Percentiles rank a stretch among this genome's conserved stretches.
Conservation (phyloP, 208 protist genomes). For the Herpetomonas tarakana region DNA sequence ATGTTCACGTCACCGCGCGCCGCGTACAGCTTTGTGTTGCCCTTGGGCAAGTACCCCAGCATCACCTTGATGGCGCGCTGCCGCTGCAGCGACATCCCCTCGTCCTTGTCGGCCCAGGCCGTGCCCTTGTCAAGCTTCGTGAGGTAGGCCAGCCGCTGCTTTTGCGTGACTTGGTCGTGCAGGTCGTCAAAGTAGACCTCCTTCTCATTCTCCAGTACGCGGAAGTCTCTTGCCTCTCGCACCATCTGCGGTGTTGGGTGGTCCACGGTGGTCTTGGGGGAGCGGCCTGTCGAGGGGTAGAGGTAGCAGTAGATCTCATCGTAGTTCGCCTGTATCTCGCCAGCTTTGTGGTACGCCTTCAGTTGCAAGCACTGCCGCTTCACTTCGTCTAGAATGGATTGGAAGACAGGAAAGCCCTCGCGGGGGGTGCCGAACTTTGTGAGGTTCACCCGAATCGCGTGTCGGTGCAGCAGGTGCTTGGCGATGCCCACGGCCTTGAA, state of each 20-base stretch:
- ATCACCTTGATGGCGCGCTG: conserved; percentile 87
- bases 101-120: conserved; percentile 86
- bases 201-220: conserved; percentile 69
- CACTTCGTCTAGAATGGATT: conserved; percentile 78
- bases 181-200: conserved; percentile 86
- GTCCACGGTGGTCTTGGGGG: conserved; percentile 74
- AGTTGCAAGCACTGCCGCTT: conserved; percentile 60
- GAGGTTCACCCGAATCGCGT: conserved; percentile 71
- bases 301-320: conserved; percentile 86
- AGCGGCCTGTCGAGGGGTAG: conserved; percentile 76
- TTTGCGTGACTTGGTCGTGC: conserved; percentile 43
- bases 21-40: conserved; percentile 82
- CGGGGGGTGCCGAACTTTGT: conserved; percentile 84
- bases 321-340: conserved; percentile 64
- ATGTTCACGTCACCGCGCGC: conserved; percentile 85
- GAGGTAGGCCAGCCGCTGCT: conserved; percentile 58
- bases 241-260: conserved; percentile 66
- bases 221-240: conserved; percentile 47
- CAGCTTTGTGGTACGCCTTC: conserved; percentile 72
- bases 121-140: conserved; percentile 71
- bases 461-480: conserved; percentile 72
- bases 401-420: conserved; percentile 81
- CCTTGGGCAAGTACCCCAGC: conserved; percentile 85
- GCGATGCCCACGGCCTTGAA: conserved; percentile 84
- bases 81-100: conserved; percentile 78